Base-by-base conservation (phyloP, 2,329 filamentous ascomycete genomes). In the Xylaria sp. region DNA sequence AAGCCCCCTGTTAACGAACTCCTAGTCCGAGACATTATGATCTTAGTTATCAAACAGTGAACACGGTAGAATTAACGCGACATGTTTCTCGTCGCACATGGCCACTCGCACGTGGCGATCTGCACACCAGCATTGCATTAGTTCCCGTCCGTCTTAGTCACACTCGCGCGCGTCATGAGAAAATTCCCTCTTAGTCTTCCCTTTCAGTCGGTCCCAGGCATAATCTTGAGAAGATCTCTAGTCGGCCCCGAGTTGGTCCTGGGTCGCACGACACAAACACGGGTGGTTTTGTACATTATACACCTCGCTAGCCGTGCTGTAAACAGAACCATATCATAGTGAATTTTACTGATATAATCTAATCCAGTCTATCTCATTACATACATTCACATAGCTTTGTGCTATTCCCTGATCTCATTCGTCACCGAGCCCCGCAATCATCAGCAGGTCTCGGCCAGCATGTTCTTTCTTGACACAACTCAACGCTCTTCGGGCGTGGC, bases 71-170 rank as follows among this genome's bases (percentile, higher is more conserved):
- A 50, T 39, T 36, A 32, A 34, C 34, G 23, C 32, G 28, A n/a
- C 30, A 30, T 5, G 6, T 63, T 36, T 46, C 46, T 52, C 12
- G 13, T 55, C 52, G 53, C 45, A 53, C 32, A 25, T 50, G 25
- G 23, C 43, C 61, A 36, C 60, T 6, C 36, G 23, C 61, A 52
- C 25, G 45, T 58, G 43, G 32, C 23, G 36, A 63, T 46, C 25
- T 28, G 23, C 43, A 43, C 20, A 59, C 20, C 55, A 39, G 60
- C 20, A 12, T 50, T 48, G 32, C 52, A n/a, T 23, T 60, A 48
- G 28, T 48, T 48, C 30, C 43, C 43, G n/a, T 43, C 39, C 25
- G 10, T 12, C 18, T 10, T 34, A 25, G 25, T 48, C 41, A 25
- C 53, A 7, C 34, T 28, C 15, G 20, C 46, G 20, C 46, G n/a